Evolutionary conservation across 2,329 filamentous ascomycete species (phyloP).

Genomic region (Diaporthe helianthi): DNA sequence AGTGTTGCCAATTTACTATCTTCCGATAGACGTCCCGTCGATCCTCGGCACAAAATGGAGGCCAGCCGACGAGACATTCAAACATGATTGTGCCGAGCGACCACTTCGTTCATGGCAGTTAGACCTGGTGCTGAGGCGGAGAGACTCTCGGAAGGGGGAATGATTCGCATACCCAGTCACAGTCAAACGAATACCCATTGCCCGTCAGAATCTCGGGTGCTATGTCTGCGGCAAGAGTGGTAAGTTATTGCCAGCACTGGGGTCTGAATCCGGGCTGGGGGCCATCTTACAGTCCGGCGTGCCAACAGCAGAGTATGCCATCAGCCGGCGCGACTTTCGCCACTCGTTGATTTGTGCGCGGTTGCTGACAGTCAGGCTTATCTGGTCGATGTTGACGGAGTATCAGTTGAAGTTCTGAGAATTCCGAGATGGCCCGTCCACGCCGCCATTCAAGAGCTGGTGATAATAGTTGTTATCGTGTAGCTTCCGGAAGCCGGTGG

Average conservation of each 20-base stretch:
- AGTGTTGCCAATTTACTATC: constrained; percentile 80
- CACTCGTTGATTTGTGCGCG: constrained; percentile 81
- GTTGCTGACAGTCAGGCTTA: constrained; percentile 80
- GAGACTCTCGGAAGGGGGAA: too few relatives aligned
- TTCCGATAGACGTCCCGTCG: constrained; percentile 80
- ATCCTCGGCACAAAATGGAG: constrained; percentile 81
- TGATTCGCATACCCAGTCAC: constrained; percentile 62
- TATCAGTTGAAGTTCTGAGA: constrained; percentile 66
- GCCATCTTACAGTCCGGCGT: constrained; percentile 67
- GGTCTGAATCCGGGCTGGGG: too few relatives aligned
- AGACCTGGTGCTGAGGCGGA: not conserved
- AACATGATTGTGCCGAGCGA: constrained; percentile 86
- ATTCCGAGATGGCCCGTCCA: constrained; percentile 25
- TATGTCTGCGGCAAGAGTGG: constrained; percentile 55
- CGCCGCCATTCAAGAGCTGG: constrained; percentile 65
- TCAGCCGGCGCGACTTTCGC: constrained; percentile 78
- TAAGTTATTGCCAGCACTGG: not conserved
- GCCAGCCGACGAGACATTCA: constrained; percentile 83
- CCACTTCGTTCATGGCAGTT: constrained; percentile 56
- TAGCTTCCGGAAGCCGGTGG: constrained; percentile 79
- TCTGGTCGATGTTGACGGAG: constrained; percentile 78
- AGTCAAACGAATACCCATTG: constrained; percentile 78
- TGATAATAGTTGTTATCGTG: constrained; percentile 83
- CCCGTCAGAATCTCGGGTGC: constrained; percentile 79
- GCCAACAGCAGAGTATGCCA: constrained; percentile 83